Evolutionary conservation across 768 basidiomycete species (phyloP), one percentile per base, ranked within the genome.

Genomic region (Collybiopsis luxurians): DNA sequence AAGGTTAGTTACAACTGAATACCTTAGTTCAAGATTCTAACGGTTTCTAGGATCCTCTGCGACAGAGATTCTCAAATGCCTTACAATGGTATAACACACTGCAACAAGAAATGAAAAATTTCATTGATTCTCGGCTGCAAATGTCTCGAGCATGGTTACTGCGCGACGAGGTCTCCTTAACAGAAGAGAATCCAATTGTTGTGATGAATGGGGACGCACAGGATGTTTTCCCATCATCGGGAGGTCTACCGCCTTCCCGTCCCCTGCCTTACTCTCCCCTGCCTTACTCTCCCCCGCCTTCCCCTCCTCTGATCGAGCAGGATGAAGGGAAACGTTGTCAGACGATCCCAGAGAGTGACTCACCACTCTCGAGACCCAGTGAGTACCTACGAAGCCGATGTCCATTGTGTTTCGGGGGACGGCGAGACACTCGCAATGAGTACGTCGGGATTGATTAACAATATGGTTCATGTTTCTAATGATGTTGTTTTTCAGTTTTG

Each of bases 351-450:
- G n/a, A n/a, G n/a, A n/a, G n/a, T n/a, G n/a, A n/a, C n/a, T n/a
- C n/a, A n/a, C n/a, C n/a, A n/a, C n/a, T n/a, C n/a, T n/a, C n/a
- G n/a, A n/a, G 59, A 5, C 66, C 63, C 4, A 65, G 59, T 58
- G 62, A 63, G 31, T 68, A 67, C 45, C 56, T 69, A 10, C 40
- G 64, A 1, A 19, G 36, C 0, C 38, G 58, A 4, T 72, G 70
- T 46, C 70, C 67, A 5, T 49, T 67, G 13, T 72, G 68, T 45
- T 72, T 72, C 40, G 65, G 63, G 1, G 66, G 64, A 21, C 17
- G 54, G 36, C 9, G 36, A 9, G n/a, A 12, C 23, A 4, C 6
- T 24, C 3, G 7, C 26, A 24, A 10, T 24, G 6, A 21, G 23
- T 4, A 23, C 21, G 44, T 45, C 21, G n/a, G n/a, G n/a, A n/a